These are phyloP conservation scores for Diaporthe ampelina DNA, from an alignment of 2,329 filamentous ascomycete species.

Conservation along the genomic window DNA sequence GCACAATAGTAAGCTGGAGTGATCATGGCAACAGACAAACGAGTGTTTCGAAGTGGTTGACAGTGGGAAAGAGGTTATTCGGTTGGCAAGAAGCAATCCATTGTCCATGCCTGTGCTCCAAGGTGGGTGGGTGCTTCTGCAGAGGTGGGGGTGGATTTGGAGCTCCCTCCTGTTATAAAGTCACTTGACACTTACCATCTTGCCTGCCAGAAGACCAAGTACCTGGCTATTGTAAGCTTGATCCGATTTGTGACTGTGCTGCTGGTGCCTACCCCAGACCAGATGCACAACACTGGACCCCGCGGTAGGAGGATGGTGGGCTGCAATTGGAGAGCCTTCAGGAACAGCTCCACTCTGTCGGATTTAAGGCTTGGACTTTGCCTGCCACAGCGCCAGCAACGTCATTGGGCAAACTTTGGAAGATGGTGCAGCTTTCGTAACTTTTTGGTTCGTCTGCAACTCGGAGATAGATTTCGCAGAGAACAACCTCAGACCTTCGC, in stretches of 20 bases:
- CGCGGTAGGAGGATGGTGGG: background rate
- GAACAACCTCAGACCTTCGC: too few species aligned
- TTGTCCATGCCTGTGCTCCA: background rate
- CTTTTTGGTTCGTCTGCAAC: background rate
- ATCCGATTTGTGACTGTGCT: background rate
- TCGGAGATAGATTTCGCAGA: too few species aligned
- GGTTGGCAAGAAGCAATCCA: background rate
- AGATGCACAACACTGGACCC: conserved; percentile 21
- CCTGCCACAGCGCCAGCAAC: conserved; percentile 15
- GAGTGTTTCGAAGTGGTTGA: conserved; percentile 20
- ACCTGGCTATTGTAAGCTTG: background rate
- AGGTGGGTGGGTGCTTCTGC: conserved; percentile 5
- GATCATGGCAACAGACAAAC: conserved; percentile 26
- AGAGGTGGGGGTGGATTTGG: conserved; percentile 24
- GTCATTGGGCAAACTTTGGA: conserved; percentile 25
- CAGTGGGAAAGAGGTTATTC: background rate
- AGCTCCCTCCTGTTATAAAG: background rate
- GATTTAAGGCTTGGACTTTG: conserved; percentile 1
- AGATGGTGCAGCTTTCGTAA: background rate
- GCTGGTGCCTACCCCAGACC: conserved; percentile 16
- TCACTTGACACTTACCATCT: background rate
- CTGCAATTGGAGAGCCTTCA: conserved; percentile 24
- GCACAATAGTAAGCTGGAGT: conserved; percentile 23
- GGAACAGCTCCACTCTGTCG: conserved; percentile 15
- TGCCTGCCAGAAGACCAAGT: background rate